Evolutionary conservation across 805 yeast genomes (phyloP).

Genomic region (Ogataea angusta): DNA sequence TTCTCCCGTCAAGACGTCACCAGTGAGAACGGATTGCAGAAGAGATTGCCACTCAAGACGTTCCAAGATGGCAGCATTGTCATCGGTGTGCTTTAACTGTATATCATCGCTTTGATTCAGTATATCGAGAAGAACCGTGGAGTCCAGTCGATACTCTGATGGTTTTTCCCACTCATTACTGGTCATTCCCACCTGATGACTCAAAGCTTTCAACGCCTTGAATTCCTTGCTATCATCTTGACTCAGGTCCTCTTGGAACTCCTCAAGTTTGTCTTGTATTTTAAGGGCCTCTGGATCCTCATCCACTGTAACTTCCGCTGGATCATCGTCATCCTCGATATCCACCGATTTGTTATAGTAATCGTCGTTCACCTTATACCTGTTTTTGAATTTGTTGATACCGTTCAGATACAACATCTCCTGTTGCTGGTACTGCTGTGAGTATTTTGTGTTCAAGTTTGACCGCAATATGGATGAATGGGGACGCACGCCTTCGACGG

Average conservation of each 20-base stretch:
- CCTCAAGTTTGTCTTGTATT: constrained; percentile 17
- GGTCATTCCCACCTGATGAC: constrained; percentile 33
- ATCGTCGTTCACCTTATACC: constrained; percentile 42
- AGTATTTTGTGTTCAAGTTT: constrained; percentile 32
- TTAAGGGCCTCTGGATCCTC: constrained; percentile 25
- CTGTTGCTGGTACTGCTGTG: constrained; percentile 48
- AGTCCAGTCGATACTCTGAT: constrained; percentile 34
- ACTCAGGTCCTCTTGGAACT: constrained; percentile 17
- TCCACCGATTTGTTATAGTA: constrained; percentile 51
- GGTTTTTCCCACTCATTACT: constrained; percentile 33
- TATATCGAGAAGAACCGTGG: constrained; percentile 33
- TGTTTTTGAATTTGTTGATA: constrained; percentile 35
- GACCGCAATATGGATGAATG: constrained; percentile 30
- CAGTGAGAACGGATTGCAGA: constrained; percentile 85
- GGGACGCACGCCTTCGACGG: constrained; percentile 22
- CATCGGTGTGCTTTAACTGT: constrained; percentile 28
- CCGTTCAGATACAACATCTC: constrained; percentile 49
- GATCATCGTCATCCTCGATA: constrained; percentile 35
- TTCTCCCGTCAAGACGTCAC: constrained; percentile 90
- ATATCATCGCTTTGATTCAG: constrained; percentile 36
- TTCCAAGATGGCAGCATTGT: constrained; percentile 49
- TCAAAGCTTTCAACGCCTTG: constrained; percentile 31
- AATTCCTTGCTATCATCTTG: constrained; percentile 25
- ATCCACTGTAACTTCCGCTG: constrained; percentile 24
- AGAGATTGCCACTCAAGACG: constrained; percentile 95